A percentile compares a stretch with the other conserved stretches of the same genome.
Evolutionary conservation across 495 filamentous ascomycete genomes (phyloP).

Genomic region (Aspergillus heteromorphus): DNA sequence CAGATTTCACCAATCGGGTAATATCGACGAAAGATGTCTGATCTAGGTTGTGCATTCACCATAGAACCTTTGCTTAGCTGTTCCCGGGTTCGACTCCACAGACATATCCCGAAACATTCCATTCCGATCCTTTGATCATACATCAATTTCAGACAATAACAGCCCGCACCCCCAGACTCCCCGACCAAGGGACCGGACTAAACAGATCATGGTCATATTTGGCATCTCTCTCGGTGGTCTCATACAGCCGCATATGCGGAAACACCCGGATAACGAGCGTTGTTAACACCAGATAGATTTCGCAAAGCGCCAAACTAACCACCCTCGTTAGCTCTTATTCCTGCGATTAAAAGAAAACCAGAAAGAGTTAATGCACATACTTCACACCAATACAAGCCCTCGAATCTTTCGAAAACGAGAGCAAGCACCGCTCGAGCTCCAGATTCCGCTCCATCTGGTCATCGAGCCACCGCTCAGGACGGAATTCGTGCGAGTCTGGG

Average conservation of each 20-base stretch:
- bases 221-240: not conserved
- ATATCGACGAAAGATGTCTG: too few species aligned
- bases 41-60: too few species aligned
- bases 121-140: too few species aligned
- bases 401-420: constrained; percentile 34
- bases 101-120: too few species aligned
- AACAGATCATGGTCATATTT: constrained; percentile 2
- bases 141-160: not conserved
- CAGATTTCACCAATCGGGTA: too few species aligned
- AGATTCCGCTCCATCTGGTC: constrained; percentile 21
- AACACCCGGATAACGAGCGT: not conserved
- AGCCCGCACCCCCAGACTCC: constrained; percentile 54
- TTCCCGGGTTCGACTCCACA: too few species aligned
- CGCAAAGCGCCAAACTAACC: not conserved
- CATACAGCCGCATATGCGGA: not conserved
- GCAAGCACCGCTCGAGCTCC: constrained; percentile 14
- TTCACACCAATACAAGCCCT: constrained; percentile 39
- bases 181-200: constrained; percentile 34
- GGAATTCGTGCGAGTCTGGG: constrained; percentile 33
- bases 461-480: constrained; percentile 42
- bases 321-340: not conserved
- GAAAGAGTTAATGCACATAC: constrained; percentile 13
- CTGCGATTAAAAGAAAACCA: not conserved
- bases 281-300: not conserved
- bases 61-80: too few species aligned